phyloP scores from a whole-genome alignment of 2,329 filamentous ascomycete species.

The Talaromyces sp. region DNA sequence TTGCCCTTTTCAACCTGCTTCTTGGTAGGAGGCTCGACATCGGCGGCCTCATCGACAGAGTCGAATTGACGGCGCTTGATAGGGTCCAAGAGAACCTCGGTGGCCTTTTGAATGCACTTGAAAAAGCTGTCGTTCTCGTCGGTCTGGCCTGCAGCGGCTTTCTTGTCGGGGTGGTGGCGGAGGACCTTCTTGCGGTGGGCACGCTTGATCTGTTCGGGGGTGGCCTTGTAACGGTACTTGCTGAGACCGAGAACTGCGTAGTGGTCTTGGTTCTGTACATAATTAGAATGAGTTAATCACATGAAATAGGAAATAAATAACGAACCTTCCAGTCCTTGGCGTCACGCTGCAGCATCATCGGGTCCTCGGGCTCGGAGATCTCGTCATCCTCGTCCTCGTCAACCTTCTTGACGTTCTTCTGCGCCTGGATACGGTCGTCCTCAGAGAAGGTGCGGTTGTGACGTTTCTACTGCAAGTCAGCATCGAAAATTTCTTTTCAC shows the following conservation, averaged over 20 bases:
- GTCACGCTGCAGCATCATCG: constrained; percentile 83
- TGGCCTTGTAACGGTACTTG: constrained; percentile 87
- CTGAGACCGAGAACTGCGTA: constrained; percentile 92
- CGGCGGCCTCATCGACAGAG: constrained; percentile 88
- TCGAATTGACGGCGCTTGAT: constrained; percentile 91
- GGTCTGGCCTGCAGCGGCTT: constrained; percentile 76
- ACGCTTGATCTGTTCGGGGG: constrained; percentile 97
- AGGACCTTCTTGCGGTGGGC: constrained; percentile 99
- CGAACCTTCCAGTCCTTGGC: constrained; percentile 99
- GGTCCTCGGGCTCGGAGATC: constrained; percentile 89
- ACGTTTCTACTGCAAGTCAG: constrained; percentile 51
- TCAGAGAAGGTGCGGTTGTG: constrained; percentile 98
- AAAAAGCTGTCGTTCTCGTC: constrained; percentile 96
- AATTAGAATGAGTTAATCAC: no score
- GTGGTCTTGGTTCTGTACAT: constrained; percentile 76
- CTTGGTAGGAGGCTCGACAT: constrained; percentile 88
- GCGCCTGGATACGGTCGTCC: constrained; percentile 94
- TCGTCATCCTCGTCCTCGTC: constrained; percentile 88
- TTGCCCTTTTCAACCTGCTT: constrained; percentile 80
- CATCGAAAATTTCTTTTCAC: not conserved
- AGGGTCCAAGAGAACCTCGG: constrained; percentile 87
- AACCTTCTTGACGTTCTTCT: constrained; percentile 90
- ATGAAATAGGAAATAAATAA: no score
- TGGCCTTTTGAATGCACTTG: constrained; percentile 99
- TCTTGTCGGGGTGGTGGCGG: constrained; percentile 98